These are phyloP conservation scores for Plicaturopsis crispa DNA, from an alignment of 768 basidiomycete genomes.

Conservation along the genomic window DNA sequence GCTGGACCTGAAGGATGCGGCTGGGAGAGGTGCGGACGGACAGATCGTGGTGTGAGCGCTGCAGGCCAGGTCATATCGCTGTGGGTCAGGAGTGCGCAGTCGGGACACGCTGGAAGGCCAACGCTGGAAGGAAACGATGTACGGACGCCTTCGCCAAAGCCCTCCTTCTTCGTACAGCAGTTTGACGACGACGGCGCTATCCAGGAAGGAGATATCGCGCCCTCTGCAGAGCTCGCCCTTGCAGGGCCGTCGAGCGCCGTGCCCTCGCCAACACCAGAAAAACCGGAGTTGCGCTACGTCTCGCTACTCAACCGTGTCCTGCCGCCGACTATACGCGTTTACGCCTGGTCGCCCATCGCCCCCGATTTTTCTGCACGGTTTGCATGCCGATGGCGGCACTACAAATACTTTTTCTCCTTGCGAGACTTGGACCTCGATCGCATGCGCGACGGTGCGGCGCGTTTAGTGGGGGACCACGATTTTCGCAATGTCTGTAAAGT, in stretches of 20 bases:
- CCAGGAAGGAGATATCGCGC: background rate
- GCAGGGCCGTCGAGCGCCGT: constrained; percentile 9
- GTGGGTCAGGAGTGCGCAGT: constrained; percentile 74
- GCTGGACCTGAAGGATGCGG: constrained; percentile 79
- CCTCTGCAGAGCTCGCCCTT: background rate
- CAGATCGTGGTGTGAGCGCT: constrained; percentile 92
- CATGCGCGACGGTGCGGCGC: constrained; percentile 70
- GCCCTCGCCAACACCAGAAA: constrained; percentile 10
- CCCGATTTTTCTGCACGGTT: constrained; percentile 81
- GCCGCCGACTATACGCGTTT: constrained; percentile 81
- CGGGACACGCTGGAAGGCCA: background rate
- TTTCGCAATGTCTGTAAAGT: constrained; percentile 95
- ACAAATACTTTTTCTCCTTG: constrained; percentile 93
- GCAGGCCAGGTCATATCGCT: constrained; percentile 91
- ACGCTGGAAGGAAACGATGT: background rate
- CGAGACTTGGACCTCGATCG: constrained; percentile 55
- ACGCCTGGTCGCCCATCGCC: constrained; percentile 90
- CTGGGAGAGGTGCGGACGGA: constrained; percentile 89
- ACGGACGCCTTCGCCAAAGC: background rate
- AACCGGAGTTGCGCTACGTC: constrained; percentile 67
- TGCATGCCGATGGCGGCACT: constrained; percentile 81
- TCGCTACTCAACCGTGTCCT: constrained; percentile 79
- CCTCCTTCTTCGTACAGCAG: background rate
- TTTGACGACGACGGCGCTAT: background rate
- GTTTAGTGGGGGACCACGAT: constrained; percentile 84